phyloP scores from a whole-genome alignment of 352 stramenopile genomes.

The Globisporangium splendens region DNA sequence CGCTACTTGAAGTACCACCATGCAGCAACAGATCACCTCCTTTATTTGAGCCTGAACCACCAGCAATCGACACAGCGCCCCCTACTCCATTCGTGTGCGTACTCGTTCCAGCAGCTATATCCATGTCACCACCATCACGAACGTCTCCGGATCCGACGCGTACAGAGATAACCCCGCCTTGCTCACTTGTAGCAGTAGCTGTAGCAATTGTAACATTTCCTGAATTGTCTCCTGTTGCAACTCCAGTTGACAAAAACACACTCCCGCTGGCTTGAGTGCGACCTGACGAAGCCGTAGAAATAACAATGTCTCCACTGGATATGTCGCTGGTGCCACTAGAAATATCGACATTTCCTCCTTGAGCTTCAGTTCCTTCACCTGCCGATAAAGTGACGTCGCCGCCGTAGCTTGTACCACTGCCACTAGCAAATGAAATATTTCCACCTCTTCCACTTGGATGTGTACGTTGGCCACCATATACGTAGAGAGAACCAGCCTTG shows the following conservation, averaged over 20 bases:
- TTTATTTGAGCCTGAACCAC: slow-evolving; percentile 13
- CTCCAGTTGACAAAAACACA: slow-evolving; percentile 23
- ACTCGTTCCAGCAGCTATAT: slow-evolving; percentile 16
- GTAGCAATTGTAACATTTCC: slow-evolving; percentile 19
- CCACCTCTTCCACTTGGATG: too few relatives aligned
- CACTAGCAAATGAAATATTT: too few relatives aligned
- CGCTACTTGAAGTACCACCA: slow-evolving; percentile 21
- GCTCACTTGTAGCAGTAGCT: slow-evolving; percentile 13
- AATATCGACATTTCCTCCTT: slow-evolving; percentile 22
- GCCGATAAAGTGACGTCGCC: too few relatives aligned
- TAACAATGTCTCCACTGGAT: slow-evolving; percentile 20
- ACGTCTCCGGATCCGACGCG: slow-evolving; percentile 21
- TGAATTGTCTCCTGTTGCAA: slow-evolving; percentile 13
- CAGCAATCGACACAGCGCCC: slow-evolving; percentile 19
- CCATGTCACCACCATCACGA: slow-evolving; percentile 14
- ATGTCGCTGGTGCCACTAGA: slow-evolving; percentile 21
- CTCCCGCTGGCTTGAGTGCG: slow-evolving; percentile 16
- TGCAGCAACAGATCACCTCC: slow-evolving; percentile 22
- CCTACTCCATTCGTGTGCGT: slow-evolving; percentile 12
- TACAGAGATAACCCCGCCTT: slow-evolving; percentile 17
- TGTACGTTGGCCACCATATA: too few relatives aligned
- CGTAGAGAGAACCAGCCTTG: too few relatives aligned
- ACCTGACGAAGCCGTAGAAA: slow-evolving; percentile 13
- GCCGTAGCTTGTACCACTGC: too few relatives aligned
- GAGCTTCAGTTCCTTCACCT: slow-evolving; percentile 19